Base-by-base conservation (phyloP, 2,329 filamentous ascomycete species). In the Raffaelea deltoideospora region DNA sequence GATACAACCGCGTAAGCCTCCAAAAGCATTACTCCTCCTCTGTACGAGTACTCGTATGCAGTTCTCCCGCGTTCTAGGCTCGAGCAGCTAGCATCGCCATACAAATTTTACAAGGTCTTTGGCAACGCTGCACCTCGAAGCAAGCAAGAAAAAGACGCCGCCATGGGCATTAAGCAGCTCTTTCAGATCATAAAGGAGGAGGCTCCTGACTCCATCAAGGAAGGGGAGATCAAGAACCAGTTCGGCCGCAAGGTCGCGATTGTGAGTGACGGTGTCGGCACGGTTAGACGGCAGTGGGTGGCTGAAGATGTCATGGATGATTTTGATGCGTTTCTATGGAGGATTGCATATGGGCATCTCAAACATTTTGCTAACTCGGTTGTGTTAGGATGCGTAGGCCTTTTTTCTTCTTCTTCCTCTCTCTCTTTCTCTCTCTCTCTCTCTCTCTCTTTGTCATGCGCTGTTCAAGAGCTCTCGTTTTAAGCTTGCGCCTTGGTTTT, bases 201-300 rank as follows among this genome's bases (percentile, higher is more conserved):
- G 63, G 83, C 86, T 46, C 90, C 90, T n/a, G 83, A 87, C 61
- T 81, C 90, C 24, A 74, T 95, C 67, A 96, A 95, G 60, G 80
- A 86, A 53, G 85, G 90, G 42, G 90, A 98, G 54, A 98, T 98
- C 68, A 98, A 98, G 64, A 88, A 88, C 50, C 90, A 98, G 47
- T 98, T 98, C 55, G 90, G 90, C 45, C 83, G 90, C 56, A 98
- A 98, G 63, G 88, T 98, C 43, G 88, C 88, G 36, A 95, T 95
- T 60, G 87, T 93, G 66, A 54, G 83, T 67, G 23, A 19, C 13
- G n/a, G n/a, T n/a, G n/a, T n/a, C n/a, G n/a, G n/a, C n/a, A n/a
- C n/a, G n/a, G n/a, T 9, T 9, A 13, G 14, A 6, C 26, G 27
- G 27, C 13, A 7, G 27, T 15, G 6, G 14, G 9, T 14, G 19